Percentiles rank a stretch among this genome's conserved stretches.
Evolutionary conservation across 352 stramenopile genomes (phyloP).

Genomic region (Phytophthora citricola): DNA sequence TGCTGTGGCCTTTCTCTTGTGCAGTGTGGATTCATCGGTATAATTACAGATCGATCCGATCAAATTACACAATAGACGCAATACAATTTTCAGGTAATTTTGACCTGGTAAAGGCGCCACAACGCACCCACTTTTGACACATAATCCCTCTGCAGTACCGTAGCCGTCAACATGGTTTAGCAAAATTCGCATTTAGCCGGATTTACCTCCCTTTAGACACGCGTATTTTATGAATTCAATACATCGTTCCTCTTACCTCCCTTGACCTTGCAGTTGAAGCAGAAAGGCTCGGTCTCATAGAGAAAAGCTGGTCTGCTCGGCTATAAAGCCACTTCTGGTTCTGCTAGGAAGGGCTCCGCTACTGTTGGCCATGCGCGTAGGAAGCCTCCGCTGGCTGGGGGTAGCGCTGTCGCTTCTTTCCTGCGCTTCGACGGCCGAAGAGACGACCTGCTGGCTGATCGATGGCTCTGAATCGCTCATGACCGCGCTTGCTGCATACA

Average conservation of each 20-base stretch:
- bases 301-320: constrained; percentile 25
- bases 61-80: too few species aligned
- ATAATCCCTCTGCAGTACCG: constrained; percentile 3
- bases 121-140: constrained; percentile 4
- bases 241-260: neutral
- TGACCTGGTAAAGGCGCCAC: neutral
- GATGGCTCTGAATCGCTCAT: constrained; percentile 24
- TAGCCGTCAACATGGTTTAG: constrained; percentile 15
- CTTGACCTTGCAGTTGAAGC: constrained; percentile 18
- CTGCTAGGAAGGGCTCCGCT: constrained; percentile 5
- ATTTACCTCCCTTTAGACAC: neutral
- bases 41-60: too few species aligned
- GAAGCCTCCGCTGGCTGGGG: neutral
- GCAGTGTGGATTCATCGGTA: too few species aligned
- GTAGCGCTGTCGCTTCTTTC: constrained; percentile 14
- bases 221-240: neutral
- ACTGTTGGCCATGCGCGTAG: constrained; percentile 22
- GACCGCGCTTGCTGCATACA: constrained; percentile 31
- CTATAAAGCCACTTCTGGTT: constrained; percentile 22
- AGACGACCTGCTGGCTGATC: constrained; percentile 50
- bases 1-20: too few species aligned
- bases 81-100: too few species aligned
- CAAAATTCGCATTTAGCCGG: constrained; percentile 10
- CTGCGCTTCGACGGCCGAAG: constrained; percentile 1
- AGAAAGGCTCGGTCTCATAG: constrained; percentile 20